Conservation (phyloP, 352 stramenopile genomes). For the Globisporangium emineosum region DNA sequence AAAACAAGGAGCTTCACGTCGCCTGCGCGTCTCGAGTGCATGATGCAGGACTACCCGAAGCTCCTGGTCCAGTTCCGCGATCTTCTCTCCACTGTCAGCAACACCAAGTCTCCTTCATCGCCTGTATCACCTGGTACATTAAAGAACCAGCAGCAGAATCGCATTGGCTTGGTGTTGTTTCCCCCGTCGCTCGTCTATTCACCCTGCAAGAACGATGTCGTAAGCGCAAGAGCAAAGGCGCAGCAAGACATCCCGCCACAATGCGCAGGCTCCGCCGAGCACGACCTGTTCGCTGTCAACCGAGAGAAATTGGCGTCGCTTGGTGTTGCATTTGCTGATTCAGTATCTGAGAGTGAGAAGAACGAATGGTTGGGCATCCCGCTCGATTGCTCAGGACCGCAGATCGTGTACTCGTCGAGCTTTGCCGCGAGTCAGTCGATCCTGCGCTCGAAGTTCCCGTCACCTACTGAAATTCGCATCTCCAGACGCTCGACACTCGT, state of each 20-base stretch:
- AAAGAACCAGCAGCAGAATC: slow-evolving; percentile 10
- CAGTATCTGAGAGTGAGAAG: slow-evolving; percentile 1
- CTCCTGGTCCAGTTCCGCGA: slow-evolving; percentile 35
- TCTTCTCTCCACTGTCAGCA: slow-evolving; percentile 13
- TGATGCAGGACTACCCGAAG: slow-evolving; percentile 81
- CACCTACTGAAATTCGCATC: slow-evolving; percentile 29
- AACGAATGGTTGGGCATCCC: slow-evolving; percentile 53
- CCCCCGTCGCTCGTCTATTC: slow-evolving; percentile 62
- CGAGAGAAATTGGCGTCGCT: slow-evolving; percentile 32
- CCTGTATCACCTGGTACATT: not conserved
- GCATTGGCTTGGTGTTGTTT: slow-evolving; percentile 53
- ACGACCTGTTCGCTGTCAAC: slow-evolving; percentile 59
- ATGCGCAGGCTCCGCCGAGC: slow-evolving; percentile 58
- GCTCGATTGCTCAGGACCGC: slow-evolving; percentile 34
- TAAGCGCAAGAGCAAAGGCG: slow-evolving; percentile 47
- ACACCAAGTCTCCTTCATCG: slow-evolving; percentile 1
- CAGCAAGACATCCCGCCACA: slow-evolving; percentile 55
- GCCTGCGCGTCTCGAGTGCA: slow-evolving; percentile 66
- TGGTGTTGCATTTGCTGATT: slow-evolving; percentile 19
- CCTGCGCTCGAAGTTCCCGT: slow-evolving; percentile 31
- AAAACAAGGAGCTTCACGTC: slow-evolving; percentile 47
- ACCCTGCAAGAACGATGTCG: slow-evolving; percentile 69
- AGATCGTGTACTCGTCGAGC: slow-evolving; percentile 38
- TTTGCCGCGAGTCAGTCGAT: slow-evolving; percentile 37
- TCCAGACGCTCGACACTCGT: slow-evolving; percentile 53